Percentiles rank a stretch among this genome's conserved stretches.
Conservation (phyloP, 441 rosid genomes). For the Mallotus japonicus region DNA sequence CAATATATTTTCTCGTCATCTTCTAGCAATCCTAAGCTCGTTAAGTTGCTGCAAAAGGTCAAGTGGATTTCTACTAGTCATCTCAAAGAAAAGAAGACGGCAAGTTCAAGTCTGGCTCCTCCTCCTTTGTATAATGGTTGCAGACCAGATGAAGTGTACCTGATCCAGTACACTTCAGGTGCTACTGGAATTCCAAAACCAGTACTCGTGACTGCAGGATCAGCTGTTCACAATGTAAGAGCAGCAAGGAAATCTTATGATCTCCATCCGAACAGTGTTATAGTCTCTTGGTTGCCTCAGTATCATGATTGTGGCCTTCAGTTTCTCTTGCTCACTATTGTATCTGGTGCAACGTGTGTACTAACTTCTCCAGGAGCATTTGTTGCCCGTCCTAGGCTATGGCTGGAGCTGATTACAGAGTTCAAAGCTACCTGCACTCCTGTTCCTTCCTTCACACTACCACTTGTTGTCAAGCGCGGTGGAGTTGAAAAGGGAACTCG, state of each 20-base stretch:
- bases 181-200: slow-evolving; percentile 67
- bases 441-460: slow-evolving; percentile 59
- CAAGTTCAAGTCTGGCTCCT: background rate
- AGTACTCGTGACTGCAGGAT: slow-evolving; percentile 55
- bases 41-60: slow-evolving; percentile 33
- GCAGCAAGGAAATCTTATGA: slow-evolving; percentile 56
- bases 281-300: slow-evolving; percentile 65
- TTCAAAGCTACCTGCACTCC: slow-evolving; percentile 59
- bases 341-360: slow-evolving; percentile 57
- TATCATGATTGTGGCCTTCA: slow-evolving; percentile 70
- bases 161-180: slow-evolving; percentile 72
- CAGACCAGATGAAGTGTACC: slow-evolving; percentile 40
- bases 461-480: slow-evolving; percentile 55
- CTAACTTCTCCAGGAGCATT: slow-evolving; percentile 44
- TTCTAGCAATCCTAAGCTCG: slow-evolving; percentile 31
- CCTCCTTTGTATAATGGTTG: slow-evolving; percentile 34
- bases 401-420: slow-evolving; percentile 55
- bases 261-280: slow-evolving; percentile 48
- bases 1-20: slow-evolving; percentile 31
- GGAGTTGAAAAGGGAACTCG: slow-evolving; percentile 29
- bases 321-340: slow-evolving; percentile 47
- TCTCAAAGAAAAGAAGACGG: slow-evolving; percentile 17
- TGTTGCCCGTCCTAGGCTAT: slow-evolving; percentile 45
- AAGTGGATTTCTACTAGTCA: slow-evolving; percentile 45
- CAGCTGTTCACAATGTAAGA: slow-evolving; percentile 63